Base-by-base conservation (phyloP, 352 stramenopile species). In the Pythium angustatum region DNA sequence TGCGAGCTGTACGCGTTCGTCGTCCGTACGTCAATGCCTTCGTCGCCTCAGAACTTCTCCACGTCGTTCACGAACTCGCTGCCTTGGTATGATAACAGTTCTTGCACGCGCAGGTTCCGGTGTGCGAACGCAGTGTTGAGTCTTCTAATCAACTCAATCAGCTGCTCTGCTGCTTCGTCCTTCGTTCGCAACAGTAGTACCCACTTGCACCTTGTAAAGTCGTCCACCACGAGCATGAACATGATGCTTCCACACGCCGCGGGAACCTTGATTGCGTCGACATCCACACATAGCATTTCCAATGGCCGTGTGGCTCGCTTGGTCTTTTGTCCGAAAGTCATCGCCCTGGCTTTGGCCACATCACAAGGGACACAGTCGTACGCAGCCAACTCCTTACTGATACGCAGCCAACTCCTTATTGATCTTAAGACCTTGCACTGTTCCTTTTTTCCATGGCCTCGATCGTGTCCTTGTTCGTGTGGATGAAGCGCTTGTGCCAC, bases 1-100 rank as follows among this genome's bases (percentile, higher is more conserved):
- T 75, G 49, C 0, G 57, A 61, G 38, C 30, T 65, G 33, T 76
- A 68, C 0, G 65, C 21, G 24, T 73, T 71, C n/a, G 52, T 59
- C 2, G 38, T 30, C 30, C 3, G 28, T 12, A 51, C 2, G 24
- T 24, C 27, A 24, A 68, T 59, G 7, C 53, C 65, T 19, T 58
- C 14, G 0, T 26, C 15, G 2, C n/a, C 14, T 7, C 44, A 70
- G 40, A 64, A 68, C 6, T 48, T 6, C 2, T 31, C 14, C n/a
- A 68, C 36, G 2, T 28, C 50, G 24, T 34, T 50, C 21, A 62
- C 19, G 19, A 68, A 68, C 34, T 72, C 57, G 28, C 43, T 47
- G 15, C 61, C 66, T 62, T 60, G 33, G 17, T 73, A 48, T 0
- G 60, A 51, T 17, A 64, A 58, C 27, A 66, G 15, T 2, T n/a